Percentiles rank a stretch among this genome's conserved stretches.
phyloP scores from a whole-genome alignment of 192 early-diverging fungal genomes.

The Cladochytrium replicatum region DNA sequence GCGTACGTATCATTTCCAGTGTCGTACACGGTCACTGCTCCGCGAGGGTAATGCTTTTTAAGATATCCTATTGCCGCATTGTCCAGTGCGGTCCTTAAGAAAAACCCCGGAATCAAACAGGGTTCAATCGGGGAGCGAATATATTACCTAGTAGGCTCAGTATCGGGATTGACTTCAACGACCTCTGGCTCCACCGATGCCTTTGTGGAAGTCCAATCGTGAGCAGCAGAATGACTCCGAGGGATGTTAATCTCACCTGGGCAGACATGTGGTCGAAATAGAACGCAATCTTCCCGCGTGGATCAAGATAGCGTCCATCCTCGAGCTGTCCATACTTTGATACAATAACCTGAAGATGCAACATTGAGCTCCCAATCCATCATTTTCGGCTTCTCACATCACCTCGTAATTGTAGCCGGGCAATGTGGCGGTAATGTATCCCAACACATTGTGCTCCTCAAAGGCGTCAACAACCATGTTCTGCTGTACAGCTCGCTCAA shows the following conservation, averaged over 20 bases:
- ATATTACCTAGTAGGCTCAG: no score
- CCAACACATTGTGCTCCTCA: conserved; percentile 76
- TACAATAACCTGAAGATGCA: conserved; percentile 70
- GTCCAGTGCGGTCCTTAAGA: conserved; percentile 55
- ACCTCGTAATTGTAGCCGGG: conserved; percentile 56
- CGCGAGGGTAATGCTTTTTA: conserved; percentile 69
- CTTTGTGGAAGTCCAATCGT: no score
- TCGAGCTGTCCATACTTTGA: conserved; percentile 63
- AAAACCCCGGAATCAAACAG: no score
- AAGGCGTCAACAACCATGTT: conserved; percentile 57
- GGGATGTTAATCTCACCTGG: no score
- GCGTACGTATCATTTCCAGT: conserved; percentile 36
- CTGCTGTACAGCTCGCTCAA: no score
- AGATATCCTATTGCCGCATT: conserved; percentile 52
- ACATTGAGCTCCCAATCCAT: no score
- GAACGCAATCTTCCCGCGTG: conserved; percentile 58
- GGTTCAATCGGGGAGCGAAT: no score
- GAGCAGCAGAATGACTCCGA: no score
- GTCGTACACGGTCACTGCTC: conserved; percentile 56
- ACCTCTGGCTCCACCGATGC: no score
- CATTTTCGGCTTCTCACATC: no score
- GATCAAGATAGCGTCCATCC: conserved; percentile 61
- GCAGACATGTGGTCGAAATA: conserved; percentile 80
- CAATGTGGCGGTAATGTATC: conserved; percentile 59
- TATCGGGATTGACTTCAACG: no score